A percentile compares a stretch with the other conserved stretches of the same genome.
Evolutionary conservation across 1,284 basidiomycete genomes (phyloP).

Genomic region (Cerioporus squamosus): DNA sequence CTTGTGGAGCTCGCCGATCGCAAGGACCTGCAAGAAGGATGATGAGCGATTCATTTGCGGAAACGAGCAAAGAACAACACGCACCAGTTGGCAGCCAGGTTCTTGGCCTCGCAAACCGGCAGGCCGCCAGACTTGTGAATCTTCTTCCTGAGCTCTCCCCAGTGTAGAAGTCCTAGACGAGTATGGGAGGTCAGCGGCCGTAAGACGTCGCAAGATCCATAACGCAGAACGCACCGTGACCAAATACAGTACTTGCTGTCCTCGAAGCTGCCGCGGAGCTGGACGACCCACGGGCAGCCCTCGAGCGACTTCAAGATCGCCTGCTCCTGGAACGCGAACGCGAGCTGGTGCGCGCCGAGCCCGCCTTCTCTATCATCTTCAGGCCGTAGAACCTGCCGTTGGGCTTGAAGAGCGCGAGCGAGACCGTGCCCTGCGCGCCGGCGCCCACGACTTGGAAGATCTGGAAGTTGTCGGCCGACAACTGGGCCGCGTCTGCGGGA

Average conservation of each 20-base stretch:
- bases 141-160: constrained; percentile 24
- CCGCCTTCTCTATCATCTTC: constrained; percentile 9
- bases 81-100: constrained; percentile 31
- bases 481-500: not conserved
- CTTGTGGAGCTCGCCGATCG: constrained; percentile 46
- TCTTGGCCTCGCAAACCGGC: constrained; percentile 1
- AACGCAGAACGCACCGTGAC: constrained; percentile 20
- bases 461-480: constrained; percentile 6
- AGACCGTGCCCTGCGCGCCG: constrained; percentile 14
- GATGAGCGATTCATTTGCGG: constrained; percentile 31
- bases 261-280: constrained; percentile 30
- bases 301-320: constrained; percentile 15
- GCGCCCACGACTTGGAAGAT: constrained; percentile 8
- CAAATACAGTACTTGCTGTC: constrained; percentile 35
- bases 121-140: constrained; percentile 15
- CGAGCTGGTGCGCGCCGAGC: not conserved
- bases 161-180: constrained; percentile 24
- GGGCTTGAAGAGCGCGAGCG: constrained; percentile 6
- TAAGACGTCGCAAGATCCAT: not conserved
- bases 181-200: not conserved
- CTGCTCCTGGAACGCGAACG: constrained; percentile 19
- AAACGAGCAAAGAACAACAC: constrained; percentile 31
- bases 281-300: constrained; percentile 18
- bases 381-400: constrained; percentile 15
- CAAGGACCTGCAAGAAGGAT: constrained; percentile 31